Evolutionary conservation across 345 rosid species (phyloP), one percentile per base, ranked within the genome.

Genomic region (Corymbia maculata): DNA sequence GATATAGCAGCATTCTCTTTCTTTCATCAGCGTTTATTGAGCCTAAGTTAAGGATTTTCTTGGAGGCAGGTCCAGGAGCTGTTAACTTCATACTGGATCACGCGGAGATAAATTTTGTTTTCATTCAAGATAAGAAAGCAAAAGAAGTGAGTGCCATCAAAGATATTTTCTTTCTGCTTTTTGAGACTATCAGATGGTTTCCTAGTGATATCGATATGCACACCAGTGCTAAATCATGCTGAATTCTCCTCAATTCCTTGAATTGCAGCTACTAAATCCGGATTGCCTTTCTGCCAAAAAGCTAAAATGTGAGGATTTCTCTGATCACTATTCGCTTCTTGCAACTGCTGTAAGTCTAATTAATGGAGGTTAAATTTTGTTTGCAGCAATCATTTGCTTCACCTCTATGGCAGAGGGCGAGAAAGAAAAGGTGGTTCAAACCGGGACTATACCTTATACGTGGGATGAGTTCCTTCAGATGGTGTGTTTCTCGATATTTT

Each of bases 61-160:
- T 93, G 61, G 42, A 22, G 90, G 90, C 93, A 97, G 99, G 99
- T 30, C 87, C 99, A 1, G 95, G 95, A 88, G 99, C 99, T 84
- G 98, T 98, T 80, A 94, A 96, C 90, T 98, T 91, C 91, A 96
- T 98, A 4, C 88, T 98, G 89, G 94, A 96, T 86, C 98, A 98
- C 32, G 99, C 99, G 2, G 99, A 96, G 92, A 87, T 98, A 85
- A 97, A 95, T 89, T 92, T 91, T 89, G 97, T 95, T 85, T 98
- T 98, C 84, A 92, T 96, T 86, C 99, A 98, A 89, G 96, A 98
- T 80, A 96, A 93, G 89, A 97, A 97, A 85, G 92, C 92, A 13
- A 93, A 94, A 90, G 94, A 94, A 91, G 99, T 96, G 91, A 93
- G 94, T 51, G 21, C 84, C 49, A 10, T 19, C 49, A 75, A 42